Evolutionary conservation across 2,329 filamentous ascomycete genomes (phyloP).

Genomic region (Penicillium sp.): DNA sequence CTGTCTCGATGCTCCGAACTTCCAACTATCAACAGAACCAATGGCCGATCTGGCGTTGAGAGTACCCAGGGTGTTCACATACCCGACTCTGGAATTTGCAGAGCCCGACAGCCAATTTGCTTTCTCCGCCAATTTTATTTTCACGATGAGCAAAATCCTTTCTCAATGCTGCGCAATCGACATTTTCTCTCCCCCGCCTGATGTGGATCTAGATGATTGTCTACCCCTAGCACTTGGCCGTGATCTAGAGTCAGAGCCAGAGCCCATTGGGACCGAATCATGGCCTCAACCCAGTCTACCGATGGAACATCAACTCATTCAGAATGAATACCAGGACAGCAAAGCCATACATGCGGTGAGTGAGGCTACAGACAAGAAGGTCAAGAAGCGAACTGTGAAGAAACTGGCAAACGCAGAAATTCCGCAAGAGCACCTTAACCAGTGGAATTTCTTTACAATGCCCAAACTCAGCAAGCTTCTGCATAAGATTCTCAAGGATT

Average conservation of each 20-base stretch:
- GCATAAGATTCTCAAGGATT: slow-evolving; percentile 56
- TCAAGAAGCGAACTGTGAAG: slow-evolving; percentile 39
- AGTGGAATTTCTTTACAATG: slow-evolving; percentile 58
- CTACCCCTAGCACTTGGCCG: slow-evolving; percentile 39
- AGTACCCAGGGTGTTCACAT: slow-evolving; percentile 38
- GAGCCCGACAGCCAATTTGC: slow-evolving; percentile 38
- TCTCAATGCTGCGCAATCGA: slow-evolving; percentile 42
- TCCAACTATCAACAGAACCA: slow-evolving; percentile 38
- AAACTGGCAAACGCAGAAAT: slow-evolving; percentile 50
- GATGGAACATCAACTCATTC: slow-evolving; percentile 16
- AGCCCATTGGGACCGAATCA: slow-evolving; percentile 18
- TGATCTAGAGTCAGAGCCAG: slow-evolving; percentile 24
- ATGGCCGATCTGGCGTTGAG: slow-evolving; percentile 39
- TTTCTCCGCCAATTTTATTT: slow-evolving; percentile 44
- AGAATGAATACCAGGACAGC: slow-evolving; percentile 18
- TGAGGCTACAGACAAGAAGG: slow-evolving; percentile 25
- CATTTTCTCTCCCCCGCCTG: slow-evolving; percentile 37
- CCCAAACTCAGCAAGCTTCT: slow-evolving; percentile 57
- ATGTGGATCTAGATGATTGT: slow-evolving; percentile 39
- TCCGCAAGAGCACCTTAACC: slow-evolving; percentile 51
- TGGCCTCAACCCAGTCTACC: slow-evolving; percentile 1
- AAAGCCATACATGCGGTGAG: slow-evolving; percentile 21
- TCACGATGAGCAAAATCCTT: slow-evolving; percentile 39
- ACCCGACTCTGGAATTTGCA: slow-evolving; percentile 40
- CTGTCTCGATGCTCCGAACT: slow-evolving; percentile 57